phyloP scores from a whole-genome alignment of 371 early-diverging fungal genomes.

The Nematocida sp. region DNA sequence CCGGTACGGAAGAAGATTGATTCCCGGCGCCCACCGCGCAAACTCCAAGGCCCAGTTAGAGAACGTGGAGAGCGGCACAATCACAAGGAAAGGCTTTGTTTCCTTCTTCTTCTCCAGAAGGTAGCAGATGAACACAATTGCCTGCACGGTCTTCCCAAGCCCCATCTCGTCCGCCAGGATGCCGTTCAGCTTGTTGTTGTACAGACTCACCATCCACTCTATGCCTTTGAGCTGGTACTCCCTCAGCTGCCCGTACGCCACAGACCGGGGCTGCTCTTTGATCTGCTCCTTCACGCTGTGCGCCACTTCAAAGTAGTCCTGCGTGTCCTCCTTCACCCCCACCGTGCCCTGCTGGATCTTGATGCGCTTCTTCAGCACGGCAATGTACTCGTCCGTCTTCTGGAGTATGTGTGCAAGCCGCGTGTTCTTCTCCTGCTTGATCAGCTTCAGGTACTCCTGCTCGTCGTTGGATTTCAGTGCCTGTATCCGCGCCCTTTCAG shows the following conservation, averaged over 20 bases:
- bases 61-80: conserved; percentile 23
- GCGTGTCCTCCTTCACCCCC: neutral
- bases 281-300: conserved; percentile 30
- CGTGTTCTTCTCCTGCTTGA: conserved; percentile 41
- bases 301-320: conserved; percentile 41
- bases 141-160: conserved; percentile 88
- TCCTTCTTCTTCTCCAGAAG: conserved; percentile 29
- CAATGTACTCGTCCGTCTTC: conserved; percentile 44
- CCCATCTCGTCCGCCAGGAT: conserved; percentile 97
- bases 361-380: conserved; percentile 37
- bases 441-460: conserved; percentile 46
- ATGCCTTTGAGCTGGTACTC: conserved; percentile 51
- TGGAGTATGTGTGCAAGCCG: conserved; percentile 36
- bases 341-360: conserved; percentile 27
- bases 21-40: conserved; percentile 10
- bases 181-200: conserved; percentile 70
- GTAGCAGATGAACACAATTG: conserved; percentile 69
- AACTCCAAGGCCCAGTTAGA: conserved; percentile 30
- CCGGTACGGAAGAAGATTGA: conserved; percentile 1
- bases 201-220: conserved; percentile 53
- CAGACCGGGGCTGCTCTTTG: conserved; percentile 40
- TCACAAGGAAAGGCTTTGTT: conserved; percentile 17
- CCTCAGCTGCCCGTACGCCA: conserved; percentile 33
- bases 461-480: conserved; percentile 51
- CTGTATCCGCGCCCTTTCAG: conserved; percentile 46